phyloP scores from a whole-genome alignment of 2,329 filamentous ascomycete genomes.

The Penicillium sp. region DNA sequence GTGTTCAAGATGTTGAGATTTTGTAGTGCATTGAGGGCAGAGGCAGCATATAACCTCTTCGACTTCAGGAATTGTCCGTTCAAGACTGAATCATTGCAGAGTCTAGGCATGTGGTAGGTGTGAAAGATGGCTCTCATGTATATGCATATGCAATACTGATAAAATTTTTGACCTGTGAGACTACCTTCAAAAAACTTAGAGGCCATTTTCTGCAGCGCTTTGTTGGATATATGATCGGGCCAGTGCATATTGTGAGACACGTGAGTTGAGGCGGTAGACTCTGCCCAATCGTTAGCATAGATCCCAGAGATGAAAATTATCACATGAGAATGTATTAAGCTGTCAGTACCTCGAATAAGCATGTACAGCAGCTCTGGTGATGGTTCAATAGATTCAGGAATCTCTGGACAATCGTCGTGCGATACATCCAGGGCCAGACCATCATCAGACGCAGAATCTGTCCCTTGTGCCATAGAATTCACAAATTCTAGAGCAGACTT shows the following conservation, averaged over 20 bases:
- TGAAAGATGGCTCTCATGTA: slow-evolving; percentile 34
- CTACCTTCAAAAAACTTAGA: slow-evolving; percentile 22
- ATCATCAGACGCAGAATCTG: slow-evolving; percentile 6
- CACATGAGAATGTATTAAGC: not conserved
- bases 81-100: slow-evolving; percentile 22
- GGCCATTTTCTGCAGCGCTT: slow-evolving; percentile 31
- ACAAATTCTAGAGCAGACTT: slow-evolving; percentile 33
- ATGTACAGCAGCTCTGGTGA: slow-evolving; percentile 34
- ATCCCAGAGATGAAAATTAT: not conserved
- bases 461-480: slow-evolving; percentile 23
- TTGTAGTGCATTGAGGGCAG: slow-evolving; percentile 24
- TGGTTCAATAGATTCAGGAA: slow-evolving; percentile 22
- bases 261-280: slow-evolving; percentile 11
- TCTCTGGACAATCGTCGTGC: slow-evolving; percentile 12
- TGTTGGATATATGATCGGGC: slow-evolving; percentile 37
- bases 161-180: slow-evolving; percentile 22
- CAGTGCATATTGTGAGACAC: slow-evolving; percentile 24
- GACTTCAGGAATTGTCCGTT: slow-evolving; percentile 28
- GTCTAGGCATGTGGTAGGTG: slow-evolving; percentile 25
- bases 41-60: slow-evolving; percentile 29
- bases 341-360: slow-evolving; percentile 28
- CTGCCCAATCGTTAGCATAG: slow-evolving; percentile 13
- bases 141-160: slow-evolving; percentile 36
- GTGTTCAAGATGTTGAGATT: slow-evolving; percentile 28
- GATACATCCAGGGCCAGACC: slow-evolving; percentile 4